Conservation (phyloP, 176 grass and related monocot species). For the Calamus simplicifolius region DNA sequence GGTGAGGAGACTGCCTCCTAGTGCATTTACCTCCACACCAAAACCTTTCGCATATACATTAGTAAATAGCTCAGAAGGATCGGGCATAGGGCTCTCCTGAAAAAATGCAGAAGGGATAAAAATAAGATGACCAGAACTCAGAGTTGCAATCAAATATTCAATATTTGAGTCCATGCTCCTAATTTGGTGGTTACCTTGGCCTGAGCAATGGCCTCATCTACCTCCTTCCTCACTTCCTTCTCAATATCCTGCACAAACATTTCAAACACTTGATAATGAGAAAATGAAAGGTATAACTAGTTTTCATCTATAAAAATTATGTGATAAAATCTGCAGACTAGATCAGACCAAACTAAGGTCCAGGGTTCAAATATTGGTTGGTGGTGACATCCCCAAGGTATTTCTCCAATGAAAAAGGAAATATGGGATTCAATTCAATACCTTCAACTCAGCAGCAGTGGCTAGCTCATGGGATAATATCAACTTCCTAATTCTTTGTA, state of each 20-base stretch:
- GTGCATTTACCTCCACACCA: slow-evolving; percentile 56
- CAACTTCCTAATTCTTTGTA: slow-evolving; percentile 74
- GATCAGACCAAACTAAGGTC: too few species aligned
- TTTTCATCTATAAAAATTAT: too few species aligned
- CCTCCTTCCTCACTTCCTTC: slow-evolving; percentile 68
- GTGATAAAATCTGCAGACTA: too few species aligned
- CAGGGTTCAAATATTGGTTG: too few species aligned
- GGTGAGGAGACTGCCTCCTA: too few species aligned
- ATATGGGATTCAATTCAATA: slow-evolving; percentile 7
- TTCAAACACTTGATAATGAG: not conserved
- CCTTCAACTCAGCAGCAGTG: slow-evolving; percentile 67
- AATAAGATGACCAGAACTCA: slow-evolving; percentile 6
- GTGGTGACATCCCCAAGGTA: too few species aligned
- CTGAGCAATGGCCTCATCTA: slow-evolving; percentile 73
- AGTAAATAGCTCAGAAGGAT: slow-evolving; percentile 69
- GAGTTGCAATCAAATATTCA: too few species aligned
- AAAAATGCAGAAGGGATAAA: slow-evolving; percentile 2
- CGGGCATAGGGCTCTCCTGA: slow-evolving; percentile 80
- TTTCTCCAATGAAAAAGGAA: too few species aligned
- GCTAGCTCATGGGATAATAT: slow-evolving; percentile 68
- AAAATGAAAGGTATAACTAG: not conserved
- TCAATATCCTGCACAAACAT: slow-evolving; percentile 50
- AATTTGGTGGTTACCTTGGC: slow-evolving; percentile 46
- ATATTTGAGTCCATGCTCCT: not conserved
- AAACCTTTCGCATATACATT: slow-evolving; percentile 78